Base-by-base conservation (phyloP, 2,329 filamentous ascomycete genomes). In the Cladosporium velox region DNA sequence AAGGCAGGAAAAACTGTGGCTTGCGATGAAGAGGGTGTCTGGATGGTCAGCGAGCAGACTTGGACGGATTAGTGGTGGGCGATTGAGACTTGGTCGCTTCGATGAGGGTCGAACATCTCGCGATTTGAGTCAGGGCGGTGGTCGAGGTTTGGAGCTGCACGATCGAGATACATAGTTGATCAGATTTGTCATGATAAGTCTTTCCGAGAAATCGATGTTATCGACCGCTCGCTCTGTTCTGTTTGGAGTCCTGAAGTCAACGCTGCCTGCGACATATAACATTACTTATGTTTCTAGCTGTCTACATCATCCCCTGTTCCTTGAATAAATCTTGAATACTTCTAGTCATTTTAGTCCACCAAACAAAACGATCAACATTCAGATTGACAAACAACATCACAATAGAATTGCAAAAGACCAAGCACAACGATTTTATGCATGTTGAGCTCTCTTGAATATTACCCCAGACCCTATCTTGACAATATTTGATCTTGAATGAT, bases 1-100 rank as follows among this genome's bases (percentile, higher is more conserved):
- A 67, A 80, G 82, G 4, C 87, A 92, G 74, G 90, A 91, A 73
- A 82, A 82, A 69, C 76, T 93, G 1, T 92, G 90, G 90, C 79
- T 69, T 4, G 51, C 73, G 2, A 72, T 79, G 11, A 70, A 69
- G 21, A 59, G 64, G 24, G 69, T 71, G 15, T 76, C 67, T 2
- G 65, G 59, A 2, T 78, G 76, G 76, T 61, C 76, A 7, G 70
- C 64, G 0, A 49, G 38, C 14, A 73, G 69, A 34, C 35, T 72
- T 4, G 67, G 70, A 21, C 66, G 38, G 15, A 3, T 57, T 18
- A 64, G 61, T n/a, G 59, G 64, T 15, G 64, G 65, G 3, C 44
- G 65, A 34, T 12, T 66, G n/a, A 58, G 65, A 30, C 49, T 66
- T 5, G 51, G 30, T 35, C 32, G 61, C 14, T 24, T 52, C 11